Evolutionary conservation across 371 early-diverging fungal genomes (phyloP), one percentile per base, ranked within the genome.

Genomic region (Rhizomucor pusillus): DNA sequence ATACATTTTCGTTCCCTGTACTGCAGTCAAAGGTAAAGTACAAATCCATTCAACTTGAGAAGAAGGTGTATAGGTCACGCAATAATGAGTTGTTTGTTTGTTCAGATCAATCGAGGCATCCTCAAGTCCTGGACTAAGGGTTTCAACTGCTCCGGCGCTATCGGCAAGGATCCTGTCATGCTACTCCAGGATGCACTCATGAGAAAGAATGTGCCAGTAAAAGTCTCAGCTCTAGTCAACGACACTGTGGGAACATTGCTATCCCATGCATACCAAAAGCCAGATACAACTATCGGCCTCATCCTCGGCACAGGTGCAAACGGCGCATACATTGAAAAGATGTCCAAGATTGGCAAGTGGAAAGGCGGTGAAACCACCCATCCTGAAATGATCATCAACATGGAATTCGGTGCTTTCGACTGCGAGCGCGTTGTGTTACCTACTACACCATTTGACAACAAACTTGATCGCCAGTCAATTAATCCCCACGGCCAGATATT

Each of bases 1-100:
- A 91, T 67, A 98, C 98, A 0, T 98, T 98, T 66, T 92, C 92
- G 12, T 98, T 93, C 74, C 95, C 98, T 24, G 90, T 94, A 29
- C 65, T 79, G 43, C 97, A 98, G 66, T 86, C 90, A 44, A 69
- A 62, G 48, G 80, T 67, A 67, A 48, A 35, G 33, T 1, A 19
- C 20, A 11, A 11, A 34, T 29, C 22, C 1, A 37, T 65, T 67
- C 11, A 29, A 29, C 3, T 29, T 29, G 5, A 29, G 5, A 29
- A 7, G 3, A 29, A 29, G 29, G 7, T 29, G 29, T 29, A 29
- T 29, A 29, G 7, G 3, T 29, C 13, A 20, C 25, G 3, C 1
- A 24, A 47, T n/a, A 39, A 56, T 18, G 36, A 23, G 29, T 37
- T 35, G 35, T 62, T 43, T 41, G 12, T 49, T 45, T 52, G 50